phyloP scores from a whole-genome alignment of 2,329 filamentous ascomycete species.

The Proliferodiscus dingleyae region DNA sequence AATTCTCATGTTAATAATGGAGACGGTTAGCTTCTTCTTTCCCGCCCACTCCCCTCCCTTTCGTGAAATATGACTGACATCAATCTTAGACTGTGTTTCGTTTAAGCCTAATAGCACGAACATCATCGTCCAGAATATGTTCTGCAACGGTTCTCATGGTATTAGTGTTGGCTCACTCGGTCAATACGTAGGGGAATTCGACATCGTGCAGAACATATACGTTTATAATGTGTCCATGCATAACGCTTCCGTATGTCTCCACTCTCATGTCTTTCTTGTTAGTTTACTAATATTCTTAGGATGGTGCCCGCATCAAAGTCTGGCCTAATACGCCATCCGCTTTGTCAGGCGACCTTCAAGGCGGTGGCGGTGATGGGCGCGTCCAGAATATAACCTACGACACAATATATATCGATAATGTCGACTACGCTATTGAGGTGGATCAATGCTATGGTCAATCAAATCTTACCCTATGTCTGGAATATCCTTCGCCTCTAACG shows the following conservation, averaged over 20 bases:
- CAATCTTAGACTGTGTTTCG: slow-evolving; percentile 56
- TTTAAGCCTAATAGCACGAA: slow-evolving; percentile 72
- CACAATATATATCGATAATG: slow-evolving; percentile 53
- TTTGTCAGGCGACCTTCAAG: slow-evolving; percentile 56
- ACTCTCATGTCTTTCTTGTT: slow-evolving; percentile 3
- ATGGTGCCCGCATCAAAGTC: slow-evolving; percentile 69
- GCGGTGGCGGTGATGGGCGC: slow-evolving; percentile 57
- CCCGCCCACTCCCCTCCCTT: too few species aligned
- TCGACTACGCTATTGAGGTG: slow-evolving; percentile 60
- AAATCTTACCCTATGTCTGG: slow-evolving; percentile 56
- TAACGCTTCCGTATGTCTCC: slow-evolving; percentile 42
- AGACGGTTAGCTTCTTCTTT: slow-evolving; percentile 38
- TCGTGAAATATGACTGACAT: slow-evolving; percentile 7
- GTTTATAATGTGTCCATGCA: slow-evolving; percentile 56
- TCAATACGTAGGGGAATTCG: slow-evolving; percentile 56
- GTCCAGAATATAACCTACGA: slow-evolving; percentile 66
- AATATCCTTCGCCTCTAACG: slow-evolving; percentile 49
- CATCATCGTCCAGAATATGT: slow-evolving; percentile 61
- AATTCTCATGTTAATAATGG: slow-evolving; percentile 60
- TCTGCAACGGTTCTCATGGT: slow-evolving; percentile 66
- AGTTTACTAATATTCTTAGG: slow-evolving; percentile 39
- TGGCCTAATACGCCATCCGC: slow-evolving; percentile 53
- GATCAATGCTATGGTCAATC: slow-evolving; percentile 63
- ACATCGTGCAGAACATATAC: slow-evolving; percentile 66
- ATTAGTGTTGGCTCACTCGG: slow-evolving; percentile 69